Evolutionary conservation across 257 asterid species (phyloP).

Genomic region (Lantana camara): DNA sequence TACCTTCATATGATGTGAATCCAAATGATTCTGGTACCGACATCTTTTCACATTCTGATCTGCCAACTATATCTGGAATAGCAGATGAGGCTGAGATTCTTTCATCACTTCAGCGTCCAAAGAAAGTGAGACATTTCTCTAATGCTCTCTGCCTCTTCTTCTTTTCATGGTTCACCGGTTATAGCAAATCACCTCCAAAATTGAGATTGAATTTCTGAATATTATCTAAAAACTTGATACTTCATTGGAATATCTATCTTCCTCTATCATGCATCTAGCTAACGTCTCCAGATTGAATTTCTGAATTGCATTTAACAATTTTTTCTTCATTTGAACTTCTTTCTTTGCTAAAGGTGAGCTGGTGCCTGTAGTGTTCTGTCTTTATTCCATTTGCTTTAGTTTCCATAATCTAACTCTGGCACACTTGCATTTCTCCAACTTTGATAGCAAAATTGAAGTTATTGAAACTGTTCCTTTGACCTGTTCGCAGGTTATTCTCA

Average conservation of each 20-base stretch:
- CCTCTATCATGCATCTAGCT: not conserved
- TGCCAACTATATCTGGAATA: conserved; percentile 91
- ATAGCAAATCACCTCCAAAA: conserved; percentile 16
- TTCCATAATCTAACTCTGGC: not conserved
- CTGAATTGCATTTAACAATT: conserved; percentile 9
- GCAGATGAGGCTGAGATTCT: conserved; percentile 97
- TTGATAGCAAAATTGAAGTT: conserved; percentile 14
- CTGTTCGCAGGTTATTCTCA: conserved; percentile 70
- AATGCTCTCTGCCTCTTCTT: not conserved
- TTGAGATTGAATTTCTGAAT: conserved; percentile 19
- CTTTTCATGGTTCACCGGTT: not conserved
- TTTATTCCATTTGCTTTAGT: conserved; percentile 7
- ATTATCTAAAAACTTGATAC: not conserved
- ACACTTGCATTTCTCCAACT: conserved; percentile 3
- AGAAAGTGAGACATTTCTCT: conserved; percentile 63
- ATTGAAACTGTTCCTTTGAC: conserved; percentile 8
- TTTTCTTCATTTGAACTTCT: not conserved
- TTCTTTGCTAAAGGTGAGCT: not conserved
- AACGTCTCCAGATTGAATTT: conserved; percentile 16
- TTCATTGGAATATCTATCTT: conserved; percentile 1
- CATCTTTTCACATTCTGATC: conserved; percentile 61
- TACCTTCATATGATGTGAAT: conserved; percentile 66
- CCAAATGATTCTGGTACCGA: conserved; percentile 55
- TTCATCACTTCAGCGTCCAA: conserved; percentile 95
- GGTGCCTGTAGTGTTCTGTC: conserved; percentile 14